Percentiles rank a stretch among this genome's conserved stretches.
Conservation (phyloP, 768 basidiomycete species). For the Rubroboletus satanas region DNA sequence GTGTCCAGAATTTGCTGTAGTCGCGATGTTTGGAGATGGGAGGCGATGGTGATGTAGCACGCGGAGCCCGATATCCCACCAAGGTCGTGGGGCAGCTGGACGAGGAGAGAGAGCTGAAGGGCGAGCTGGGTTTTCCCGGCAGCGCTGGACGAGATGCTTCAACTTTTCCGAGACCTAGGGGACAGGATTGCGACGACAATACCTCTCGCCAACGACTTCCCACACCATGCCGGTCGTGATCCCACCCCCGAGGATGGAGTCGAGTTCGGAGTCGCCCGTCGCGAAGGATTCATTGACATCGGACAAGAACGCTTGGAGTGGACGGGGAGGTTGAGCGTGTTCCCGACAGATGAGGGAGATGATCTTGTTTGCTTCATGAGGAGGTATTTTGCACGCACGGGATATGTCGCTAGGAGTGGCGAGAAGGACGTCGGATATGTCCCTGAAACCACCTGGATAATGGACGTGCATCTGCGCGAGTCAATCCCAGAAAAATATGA, state of each 20-base stretch:
- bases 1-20: constrained; percentile 60
- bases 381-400: constrained; percentile 50
- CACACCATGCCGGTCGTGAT: constrained; percentile 76
- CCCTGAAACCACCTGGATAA: constrained; percentile 45
- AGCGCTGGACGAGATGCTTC: constrained; percentile 49
- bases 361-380: constrained; percentile 46
- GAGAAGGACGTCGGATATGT: constrained; percentile 49
- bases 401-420: constrained; percentile 49
- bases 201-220: constrained; percentile 92
- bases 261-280: constrained; percentile 70
- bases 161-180: not conserved
- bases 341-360: constrained; percentile 48
- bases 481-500: not conserved
- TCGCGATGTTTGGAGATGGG: constrained; percentile 62
- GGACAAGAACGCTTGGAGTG: constrained; percentile 39
- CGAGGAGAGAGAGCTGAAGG: constrained; percentile 74
- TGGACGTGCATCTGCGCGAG: not conserved
- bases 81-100: constrained; percentile 59
- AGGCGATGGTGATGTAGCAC: constrained; percentile 76
- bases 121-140: constrained; percentile 94
- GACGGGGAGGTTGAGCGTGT: constrained; percentile 35
- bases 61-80: constrained; percentile 64
- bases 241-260: constrained; percentile 73
- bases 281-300: constrained; percentile 52
- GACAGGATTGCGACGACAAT: constrained; percentile 4